These are phyloP conservation scores for Nyctanthes arbortristis DNA, from an alignment of 257 asterid species.

Conservation along the genomic window DNA sequence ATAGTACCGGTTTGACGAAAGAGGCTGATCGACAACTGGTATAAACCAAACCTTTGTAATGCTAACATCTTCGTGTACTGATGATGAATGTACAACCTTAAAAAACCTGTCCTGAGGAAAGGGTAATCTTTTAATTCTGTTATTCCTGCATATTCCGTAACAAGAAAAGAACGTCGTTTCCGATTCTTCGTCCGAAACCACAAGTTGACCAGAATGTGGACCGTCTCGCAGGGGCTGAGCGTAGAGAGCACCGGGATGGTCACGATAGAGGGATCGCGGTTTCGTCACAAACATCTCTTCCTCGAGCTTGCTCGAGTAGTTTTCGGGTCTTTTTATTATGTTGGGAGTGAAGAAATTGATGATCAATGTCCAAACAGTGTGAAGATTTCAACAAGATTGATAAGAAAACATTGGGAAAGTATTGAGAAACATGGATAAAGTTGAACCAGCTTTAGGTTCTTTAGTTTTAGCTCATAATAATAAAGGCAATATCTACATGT, in stretches of 20 bases:
- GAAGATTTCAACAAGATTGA: background rate
- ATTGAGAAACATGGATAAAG: background rate
- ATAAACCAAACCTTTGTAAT: constrained; percentile 67
- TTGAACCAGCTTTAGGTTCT: background rate
- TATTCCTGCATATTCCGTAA: constrained; percentile 54
- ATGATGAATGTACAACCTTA: constrained; percentile 62
- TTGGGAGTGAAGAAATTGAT: background rate
- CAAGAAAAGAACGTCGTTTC: constrained; percentile 55
- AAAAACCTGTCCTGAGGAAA: constrained; percentile 82
- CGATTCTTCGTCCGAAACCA: constrained; percentile 61
- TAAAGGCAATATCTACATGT: background rate
- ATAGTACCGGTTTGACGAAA: constrained; percentile 67
- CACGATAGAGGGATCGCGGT: constrained; percentile 66
- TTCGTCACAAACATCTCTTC: constrained; percentile 56
- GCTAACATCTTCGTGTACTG: constrained; percentile 47
- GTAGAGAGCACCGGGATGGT: constrained; percentile 44
- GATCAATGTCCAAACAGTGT: background rate
- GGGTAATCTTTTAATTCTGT: constrained; percentile 54
- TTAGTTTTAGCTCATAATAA: background rate
- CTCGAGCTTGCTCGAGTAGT: background rate
- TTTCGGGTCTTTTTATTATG: background rate
- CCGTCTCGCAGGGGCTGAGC: constrained; percentile 41
- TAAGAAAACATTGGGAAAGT: background rate
- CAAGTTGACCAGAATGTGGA: constrained; percentile 51
- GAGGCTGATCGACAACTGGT: constrained; percentile 71